Evolutionary conservation across 1,284 basidiomycete species (phyloP).

Genomic region (Ceratobasidium sp.): DNA sequence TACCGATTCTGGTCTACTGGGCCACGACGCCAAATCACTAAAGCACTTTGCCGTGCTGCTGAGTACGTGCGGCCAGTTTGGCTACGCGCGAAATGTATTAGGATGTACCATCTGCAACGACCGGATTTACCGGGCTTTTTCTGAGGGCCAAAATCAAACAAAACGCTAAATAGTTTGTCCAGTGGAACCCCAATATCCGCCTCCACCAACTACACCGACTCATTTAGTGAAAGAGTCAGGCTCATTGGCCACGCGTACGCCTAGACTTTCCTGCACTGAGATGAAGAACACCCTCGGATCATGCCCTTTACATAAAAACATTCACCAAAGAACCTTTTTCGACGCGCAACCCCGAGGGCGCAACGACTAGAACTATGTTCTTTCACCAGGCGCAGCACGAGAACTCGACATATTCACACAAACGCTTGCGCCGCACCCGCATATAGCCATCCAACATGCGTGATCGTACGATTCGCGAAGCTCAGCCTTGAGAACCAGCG

Average conservation of each 20-base stretch:
- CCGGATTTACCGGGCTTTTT: no score
- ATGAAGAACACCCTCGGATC: not conserved
- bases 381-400: not conserved
- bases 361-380: not conserved
- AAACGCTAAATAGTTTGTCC: no score
- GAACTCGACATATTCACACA: not conserved
- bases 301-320: not conserved
- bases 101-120: no score
- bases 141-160: no score
- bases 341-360: not conserved
- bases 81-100: no score
- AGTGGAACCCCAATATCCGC: constrained; percentile 2
- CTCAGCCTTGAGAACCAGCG: not conserved
- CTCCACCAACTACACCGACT: not conserved
- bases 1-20: no score
- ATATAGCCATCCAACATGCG: not conserved
- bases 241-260: not conserved
- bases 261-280: not conserved
- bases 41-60: no score
- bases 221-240: not conserved
- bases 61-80: no score
- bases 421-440: not conserved
- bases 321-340: not conserved
- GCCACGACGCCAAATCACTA: no score
- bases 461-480: not conserved